These are phyloP conservation scores for Byssochlamys sp. DNA, from an alignment of 2,329 filamentous ascomycete genomes.

Conservation along the genomic window DNA sequence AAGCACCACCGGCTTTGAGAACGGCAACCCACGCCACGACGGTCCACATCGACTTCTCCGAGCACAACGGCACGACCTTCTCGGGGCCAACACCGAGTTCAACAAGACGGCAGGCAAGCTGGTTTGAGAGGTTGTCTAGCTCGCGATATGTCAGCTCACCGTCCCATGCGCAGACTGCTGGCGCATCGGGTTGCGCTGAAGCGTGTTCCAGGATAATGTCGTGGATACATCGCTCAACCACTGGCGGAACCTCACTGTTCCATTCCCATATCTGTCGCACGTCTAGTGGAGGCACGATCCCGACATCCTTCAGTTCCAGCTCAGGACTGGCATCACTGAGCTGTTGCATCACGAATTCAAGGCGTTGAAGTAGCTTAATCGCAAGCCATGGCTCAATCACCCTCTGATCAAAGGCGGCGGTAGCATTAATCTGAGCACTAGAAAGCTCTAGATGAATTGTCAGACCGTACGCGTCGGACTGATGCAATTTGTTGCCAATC, in stretches of 20 bases:
- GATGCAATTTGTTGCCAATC: background rate
- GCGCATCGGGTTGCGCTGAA: background rate
- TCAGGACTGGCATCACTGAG: background rate
- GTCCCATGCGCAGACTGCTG: conserved; percentile 9
- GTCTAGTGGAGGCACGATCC: background rate
- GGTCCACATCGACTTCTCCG: conserved; percentile 22
- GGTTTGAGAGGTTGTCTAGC: conserved; percentile 9
- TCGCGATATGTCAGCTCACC: conserved; percentile 18
- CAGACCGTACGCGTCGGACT: background rate
- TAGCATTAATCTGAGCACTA: background rate
- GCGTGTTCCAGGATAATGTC: background rate
- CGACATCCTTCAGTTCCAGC: background rate
- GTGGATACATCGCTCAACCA: background rate
- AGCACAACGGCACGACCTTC: conserved; percentile 15
- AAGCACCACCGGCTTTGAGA: conserved; percentile 21
- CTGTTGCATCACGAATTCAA: background rate
- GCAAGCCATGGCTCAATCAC: background rate
- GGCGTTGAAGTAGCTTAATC: background rate
- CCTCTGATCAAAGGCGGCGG: background rate
- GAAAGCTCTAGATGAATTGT: background rate
- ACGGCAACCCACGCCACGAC: conserved; percentile 21
- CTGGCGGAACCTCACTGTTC: background rate
- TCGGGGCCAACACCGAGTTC: conserved; percentile 19
- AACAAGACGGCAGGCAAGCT: conserved; percentile 11
- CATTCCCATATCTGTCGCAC: background rate